Conservation (phyloP, 2,329 filamentous ascomycete species). For the Rutstroemia sp. region DNA sequence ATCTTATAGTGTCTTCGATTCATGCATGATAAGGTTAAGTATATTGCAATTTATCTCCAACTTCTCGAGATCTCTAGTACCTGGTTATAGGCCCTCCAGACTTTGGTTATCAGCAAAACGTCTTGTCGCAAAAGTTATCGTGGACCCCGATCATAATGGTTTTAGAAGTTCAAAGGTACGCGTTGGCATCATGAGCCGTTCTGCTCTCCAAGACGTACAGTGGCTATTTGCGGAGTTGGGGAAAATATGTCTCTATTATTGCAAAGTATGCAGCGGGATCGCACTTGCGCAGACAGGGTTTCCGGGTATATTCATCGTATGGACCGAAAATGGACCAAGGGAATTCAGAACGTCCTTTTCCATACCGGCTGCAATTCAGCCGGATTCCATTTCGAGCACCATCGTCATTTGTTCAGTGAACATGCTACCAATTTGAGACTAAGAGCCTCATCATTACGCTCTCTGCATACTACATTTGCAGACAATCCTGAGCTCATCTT, state of each 20-base stretch:
- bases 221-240: neutral
- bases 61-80: slow-evolving; percentile 10
- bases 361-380: slow-evolving; percentile 2
- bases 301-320: slow-evolving; percentile 5
- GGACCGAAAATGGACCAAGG: neutral
- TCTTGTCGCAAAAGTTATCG: neutral
- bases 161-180: neutral
- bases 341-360: neutral
- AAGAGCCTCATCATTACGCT: neutral
- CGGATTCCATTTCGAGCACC: neutral
- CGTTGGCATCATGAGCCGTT: neutral
- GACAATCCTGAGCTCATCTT: neutral
- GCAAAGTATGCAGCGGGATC: neutral
- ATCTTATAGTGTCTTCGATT: slow-evolving; percentile 5
- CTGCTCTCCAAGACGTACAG: neutral
- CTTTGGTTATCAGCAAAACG: slow-evolving; percentile 5
- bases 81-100: slow-evolving; percentile 10
- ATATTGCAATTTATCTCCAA: slow-evolving; percentile 10
- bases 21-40: slow-evolving; percentile 9
- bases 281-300: neutral
- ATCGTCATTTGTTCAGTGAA: slow-evolving; percentile 6
- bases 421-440: neutral
- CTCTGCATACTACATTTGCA: neutral
- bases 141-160: neutral
- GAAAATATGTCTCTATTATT: neutral